phyloP scores from a whole-genome alignment of 2,329 filamentous ascomycete genomes.

The Cercospora berteroae region DNA sequence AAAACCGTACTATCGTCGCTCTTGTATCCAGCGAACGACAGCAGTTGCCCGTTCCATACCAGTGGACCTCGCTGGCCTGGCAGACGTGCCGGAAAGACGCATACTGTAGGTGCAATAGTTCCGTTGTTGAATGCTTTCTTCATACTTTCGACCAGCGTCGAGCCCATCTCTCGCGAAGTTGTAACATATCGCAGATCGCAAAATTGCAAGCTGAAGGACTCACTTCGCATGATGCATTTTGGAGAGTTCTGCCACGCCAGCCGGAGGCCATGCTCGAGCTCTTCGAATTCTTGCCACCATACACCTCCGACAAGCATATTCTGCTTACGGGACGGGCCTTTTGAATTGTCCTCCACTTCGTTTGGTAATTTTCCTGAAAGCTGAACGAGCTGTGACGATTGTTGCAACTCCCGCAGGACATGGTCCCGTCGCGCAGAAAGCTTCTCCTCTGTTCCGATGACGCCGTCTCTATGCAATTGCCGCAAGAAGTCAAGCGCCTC shows the following conservation, averaged over 20 bases:
- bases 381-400: not conserved
- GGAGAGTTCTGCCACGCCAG: constrained; percentile 14
- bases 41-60: constrained; percentile 13
- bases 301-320: not conserved
- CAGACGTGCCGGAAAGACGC: constrained; percentile 10
- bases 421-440: not conserved
- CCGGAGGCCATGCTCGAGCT: constrained; percentile 9
- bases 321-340: not conserved
- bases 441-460: not conserved
- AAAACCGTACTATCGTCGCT: constrained; percentile 2
- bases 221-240: constrained; percentile 17
- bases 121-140: constrained; percentile 8
- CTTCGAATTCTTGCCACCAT: not conserved
- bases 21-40: constrained; percentile 14
- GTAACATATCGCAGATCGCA: constrained; percentile 8
- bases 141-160: not conserved
- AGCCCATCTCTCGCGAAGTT: constrained; percentile 9
- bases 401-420: not conserved
- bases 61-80: constrained; percentile 8
- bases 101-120: constrained; percentile 12
- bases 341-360: not conserved
- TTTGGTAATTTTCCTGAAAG: not conserved
- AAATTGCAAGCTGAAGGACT: constrained; percentile 6
- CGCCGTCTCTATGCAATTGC: constrained; percentile 4
- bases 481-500: constrained; percentile 8